Evolutionary conservation across 768 basidiomycete species (phyloP), one percentile per base, ranked within the genome.

Genomic region (Lactifluus echinatus): DNA sequence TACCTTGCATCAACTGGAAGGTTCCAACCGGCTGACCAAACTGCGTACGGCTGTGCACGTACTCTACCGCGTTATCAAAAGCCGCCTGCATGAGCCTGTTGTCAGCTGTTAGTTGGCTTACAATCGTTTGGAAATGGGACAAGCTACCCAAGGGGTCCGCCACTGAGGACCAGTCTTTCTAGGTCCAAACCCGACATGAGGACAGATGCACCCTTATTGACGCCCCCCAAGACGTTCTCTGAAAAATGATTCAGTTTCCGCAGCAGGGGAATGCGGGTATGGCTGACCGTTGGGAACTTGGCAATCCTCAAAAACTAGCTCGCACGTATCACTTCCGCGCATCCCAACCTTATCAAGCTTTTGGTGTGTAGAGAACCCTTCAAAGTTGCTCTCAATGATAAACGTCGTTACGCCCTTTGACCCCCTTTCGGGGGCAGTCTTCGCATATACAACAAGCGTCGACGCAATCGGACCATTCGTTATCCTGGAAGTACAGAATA

Each of bases 261-360:
- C 58, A 26, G 59, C 28, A 55, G 15, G 50, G 34, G 15, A 45
- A 59, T 48, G 19, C 23, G 17, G 37, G 42, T n/a, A 29, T 33
- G 50, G 50, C 75, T 48, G 53, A 92, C 92, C 89, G 67, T 89
- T 83, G 1, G 94, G 92, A 3, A 97, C 87, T 64, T 86, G 80
- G 63, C 92, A 94, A 63, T 91, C 79, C 63, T 95, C 90, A 57
- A 97, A 96, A 19, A 94, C 83, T 23, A 96, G 73, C 67, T 97
- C 94, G 62, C 91, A 92, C 2, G 94, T 97, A 64, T 96, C 93
- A 58, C 89, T 91, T 37, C 94, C 94, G 64, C 94, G 76, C 94
- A 97, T 97, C 1, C 94, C 94, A 66, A 96, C 84, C 69, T 97
- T 97, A 70, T 97, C 94, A 21, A 97, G 75, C 65, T 94, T 93